Evolutionary conservation across 2,329 filamentous ascomycete genomes (phyloP).

Genomic region (Paraphoma chrysanthemicola): DNA sequence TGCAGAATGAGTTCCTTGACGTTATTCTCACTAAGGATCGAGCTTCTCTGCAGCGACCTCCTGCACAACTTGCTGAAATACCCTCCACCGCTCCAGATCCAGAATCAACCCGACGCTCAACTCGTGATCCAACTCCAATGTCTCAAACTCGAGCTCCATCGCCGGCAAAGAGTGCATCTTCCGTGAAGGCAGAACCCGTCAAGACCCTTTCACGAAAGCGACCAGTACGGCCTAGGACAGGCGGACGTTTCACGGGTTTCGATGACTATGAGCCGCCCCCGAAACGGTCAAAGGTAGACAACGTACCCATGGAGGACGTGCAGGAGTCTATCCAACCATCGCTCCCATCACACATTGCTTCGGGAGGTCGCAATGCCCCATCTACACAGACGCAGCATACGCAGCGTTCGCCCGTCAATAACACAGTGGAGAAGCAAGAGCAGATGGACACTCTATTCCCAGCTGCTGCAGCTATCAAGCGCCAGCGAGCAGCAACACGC

Average conservation of each 20-base stretch:
- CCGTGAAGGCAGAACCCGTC: slow-evolving; percentile 23
- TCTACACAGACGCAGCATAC: slow-evolving; percentile 34
- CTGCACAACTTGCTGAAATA: slow-evolving; percentile 53
- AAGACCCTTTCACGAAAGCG: slow-evolving; percentile 41
- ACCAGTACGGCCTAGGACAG: slow-evolving; percentile 44
- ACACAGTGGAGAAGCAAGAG: slow-evolving; percentile 54
- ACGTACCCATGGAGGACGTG: slow-evolving; percentile 34
- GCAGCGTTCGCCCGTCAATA: slow-evolving; percentile 44
- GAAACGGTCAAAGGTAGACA: slow-evolving; percentile 38
- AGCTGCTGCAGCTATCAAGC: slow-evolving; percentile 78
- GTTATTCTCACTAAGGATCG: slow-evolving; percentile 85
- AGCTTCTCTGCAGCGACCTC: slow-evolving; percentile 70
- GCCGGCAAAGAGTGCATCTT: slow-evolving; percentile 18
- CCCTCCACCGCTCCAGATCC: slow-evolving; percentile 25
- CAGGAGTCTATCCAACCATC: slow-evolving; percentile 19
- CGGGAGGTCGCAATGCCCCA: slow-evolving; percentile 23
- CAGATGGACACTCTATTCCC: slow-evolving; percentile 77
- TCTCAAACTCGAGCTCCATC: slow-evolving; percentile 24
- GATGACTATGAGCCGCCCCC: slow-evolving; percentile 59
- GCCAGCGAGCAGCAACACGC: slow-evolving; percentile 61
- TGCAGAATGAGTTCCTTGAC: slow-evolving; percentile 91
- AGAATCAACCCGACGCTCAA: slow-evolving; percentile 14
- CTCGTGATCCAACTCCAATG: slow-evolving; percentile 22
- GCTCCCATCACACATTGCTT: slow-evolving; percentile 8
- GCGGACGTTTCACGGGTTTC: slow-evolving; percentile 74